phyloP scores from a whole-genome alignment of 1,284 basidiomycete species.

The Tylopilus sp. region DNA sequence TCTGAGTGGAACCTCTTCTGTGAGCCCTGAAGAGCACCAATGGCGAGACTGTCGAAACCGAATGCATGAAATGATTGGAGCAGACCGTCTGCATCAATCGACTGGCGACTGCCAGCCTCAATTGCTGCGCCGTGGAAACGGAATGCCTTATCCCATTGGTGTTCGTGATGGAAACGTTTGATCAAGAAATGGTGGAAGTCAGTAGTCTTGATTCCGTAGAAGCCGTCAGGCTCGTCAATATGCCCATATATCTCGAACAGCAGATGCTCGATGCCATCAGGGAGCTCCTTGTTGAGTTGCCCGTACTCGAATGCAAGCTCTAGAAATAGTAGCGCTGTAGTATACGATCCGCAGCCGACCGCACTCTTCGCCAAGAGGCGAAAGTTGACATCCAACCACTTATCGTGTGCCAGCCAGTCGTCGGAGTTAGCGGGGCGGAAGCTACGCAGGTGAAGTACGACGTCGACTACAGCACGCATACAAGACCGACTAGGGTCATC shows the following conservation, averaged over 20 bases:
- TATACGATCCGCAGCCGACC: constrained; percentile 77
- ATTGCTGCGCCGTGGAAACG: constrained; percentile 83
- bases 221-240: constrained; percentile 96
- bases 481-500: constrained; percentile 43
- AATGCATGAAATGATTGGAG: constrained; percentile 79
- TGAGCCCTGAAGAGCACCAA: constrained; percentile 52
- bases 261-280: constrained; percentile 51
- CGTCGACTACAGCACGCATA: constrained; percentile 67
- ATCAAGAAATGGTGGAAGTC: constrained; percentile 78
- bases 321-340: constrained; percentile 85
- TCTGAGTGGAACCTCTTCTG: constrained; percentile 35
- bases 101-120: constrained; percentile 52
- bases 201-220: constrained; percentile 85
- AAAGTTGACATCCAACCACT: constrained; percentile 83
- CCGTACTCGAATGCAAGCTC: constrained; percentile 71
- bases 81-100: constrained; percentile 51
- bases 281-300: constrained; percentile 23
- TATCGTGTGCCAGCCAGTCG: constrained; percentile 66
- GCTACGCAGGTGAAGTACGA: constrained; percentile 78
- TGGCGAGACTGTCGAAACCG: constrained; percentile 82
- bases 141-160: constrained; percentile 89
- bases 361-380: constrained; percentile 72
- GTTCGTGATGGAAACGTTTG: constrained; percentile 87
- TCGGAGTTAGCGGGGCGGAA: constrained; percentile 44
- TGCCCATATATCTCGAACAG: constrained; percentile 91